These are phyloP conservation scores for Groenewaldozyma tartarivorans DNA, from an alignment of 805 yeast genomes.

Conservation along the genomic window DNA sequence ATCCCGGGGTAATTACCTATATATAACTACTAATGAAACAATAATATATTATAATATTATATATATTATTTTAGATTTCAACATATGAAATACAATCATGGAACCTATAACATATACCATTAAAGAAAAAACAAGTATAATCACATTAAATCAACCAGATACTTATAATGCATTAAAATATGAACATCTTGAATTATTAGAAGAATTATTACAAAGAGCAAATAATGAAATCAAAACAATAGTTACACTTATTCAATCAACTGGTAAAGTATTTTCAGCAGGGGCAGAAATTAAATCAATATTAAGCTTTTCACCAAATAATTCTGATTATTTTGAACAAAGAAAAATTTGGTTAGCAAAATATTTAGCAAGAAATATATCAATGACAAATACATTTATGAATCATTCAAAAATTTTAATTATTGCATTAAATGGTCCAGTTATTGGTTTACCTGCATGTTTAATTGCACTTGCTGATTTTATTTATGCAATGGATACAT, in stretches of 20 bases:
- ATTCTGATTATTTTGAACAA: conserved; percentile 9
- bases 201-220: conserved; percentile 50
- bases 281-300: conserved; percentile 55
- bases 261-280: conserved; percentile 71
- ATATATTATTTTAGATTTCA: background rate
- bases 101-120: conserved; percentile 24
- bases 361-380: conserved; percentile 64
- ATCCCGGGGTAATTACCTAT: too few species aligned
- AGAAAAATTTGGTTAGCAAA: conserved; percentile 39
- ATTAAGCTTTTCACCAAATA: conserved; percentile 8
- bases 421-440: conserved; percentile 80
- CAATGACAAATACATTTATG: conserved; percentile 55
- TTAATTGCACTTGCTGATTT: conserved; percentile 69
- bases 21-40: too few species aligned
- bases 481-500: conserved; percentile 52
- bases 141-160: conserved; percentile 55
- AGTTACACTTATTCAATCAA: conserved; percentile 56
- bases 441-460: conserved; percentile 68
- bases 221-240: conserved; percentile 51
- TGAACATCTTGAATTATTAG: conserved; percentile 50
- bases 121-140: conserved; percentile 43
- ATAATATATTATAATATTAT: too few species aligned
- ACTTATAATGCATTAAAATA: conserved; percentile 59
- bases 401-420: conserved; percentile 64
- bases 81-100: too few species aligned